Evolutionary conservation across 441 rosid species (phyloP), one percentile per base, ranked within the genome.

Genomic region (Bruguiera hainesii): DNA sequence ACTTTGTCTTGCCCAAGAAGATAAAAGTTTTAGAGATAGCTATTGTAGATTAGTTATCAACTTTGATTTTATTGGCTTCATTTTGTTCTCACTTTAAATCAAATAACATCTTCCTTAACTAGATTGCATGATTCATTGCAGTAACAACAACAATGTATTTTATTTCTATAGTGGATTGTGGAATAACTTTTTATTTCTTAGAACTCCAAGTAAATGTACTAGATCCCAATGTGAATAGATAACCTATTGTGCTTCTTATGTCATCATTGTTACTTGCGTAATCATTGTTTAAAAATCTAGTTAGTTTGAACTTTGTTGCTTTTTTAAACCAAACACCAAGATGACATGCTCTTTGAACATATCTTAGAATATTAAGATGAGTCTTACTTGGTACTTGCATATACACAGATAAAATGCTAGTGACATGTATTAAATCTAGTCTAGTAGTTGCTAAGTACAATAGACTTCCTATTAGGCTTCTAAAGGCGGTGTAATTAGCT

Each of bases 81-180:
- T 1, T 5, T 33, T 91, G 26, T 26, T 26, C 26, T 26, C 2
- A 26, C 26, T 26, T 26, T 26, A 26, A 26, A 26, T 26, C 26
- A 26, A 26, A 26, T 26, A 26, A 26, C 26, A 26, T 26, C 26
- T 26, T 26, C 2, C 2, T 26, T 2, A 26, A 26, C 26, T 26
- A 26, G 26, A 26, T 26, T 26, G 26, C 26, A 7, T 33, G 37
- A 33, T 33, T 33, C 9, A 7, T 1, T 1, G 7, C 7, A 33
- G 1, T 6, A 16, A 2, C 2, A 18, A 0, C 1, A 49, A 3
- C 21, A n/a, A 23, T 9, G 13, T 55, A 55, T 55, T 55, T 0
- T n/a, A 10, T 29, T 23, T 21, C 0, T 23, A 3, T 3, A 9
- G 58, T 9, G 4, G 10, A 55, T 21, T 55, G 29, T 18, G 30